Evolutionary conservation across 352 stramenopile genomes (phyloP), one percentile per base, ranked within the genome.

Genomic region (Blastocystis sp.): DNA sequence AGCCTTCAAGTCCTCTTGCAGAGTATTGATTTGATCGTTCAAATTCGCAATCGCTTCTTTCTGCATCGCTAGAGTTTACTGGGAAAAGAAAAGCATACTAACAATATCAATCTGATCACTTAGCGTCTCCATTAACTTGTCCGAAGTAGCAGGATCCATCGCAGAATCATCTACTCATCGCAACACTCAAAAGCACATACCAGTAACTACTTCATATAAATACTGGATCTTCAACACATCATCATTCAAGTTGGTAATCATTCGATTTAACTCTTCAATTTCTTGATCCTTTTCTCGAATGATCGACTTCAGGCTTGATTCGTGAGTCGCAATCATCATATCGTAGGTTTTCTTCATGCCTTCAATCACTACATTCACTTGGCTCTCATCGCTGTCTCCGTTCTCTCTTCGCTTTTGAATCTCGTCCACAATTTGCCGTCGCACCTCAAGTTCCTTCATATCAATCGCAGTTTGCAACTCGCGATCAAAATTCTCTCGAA

Each of bases 391-490:
- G 7, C 30, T 41, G 18, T 62, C 70, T 16, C 63, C 63, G 63
- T 73, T 73, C 63, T n/a, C 24, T 53, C 39, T 24, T 20, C 70
- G 70, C 70, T 63, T 41, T 4, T 39, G 50, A 4, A 81, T 63
- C 50, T 81, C 70, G 16, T 41, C 34, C 41, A 81, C 70, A 4
- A 81, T 81, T 26, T 81, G 20, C 1, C 70, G 39, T 43, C 70
- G 70, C 50, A 81, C 45, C 16, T 81, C 20, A 0, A 66, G 26
- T 26, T 81, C 70, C 34, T 41, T 81, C 26, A 39, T 7, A 8
- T 81, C 70, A 9, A 65, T 81, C 26, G 70, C 70, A 34, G 24
- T 26, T 20, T 63, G 45, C 13, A 81, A 26, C 45, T 81, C 50
- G 34, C 50, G 37, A 9, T 63, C 70, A 34, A 50, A 54, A 41